Base-by-base conservation (phyloP, 176 grass and related monocot genomes). In the Sorghum bicolor region DNA sequence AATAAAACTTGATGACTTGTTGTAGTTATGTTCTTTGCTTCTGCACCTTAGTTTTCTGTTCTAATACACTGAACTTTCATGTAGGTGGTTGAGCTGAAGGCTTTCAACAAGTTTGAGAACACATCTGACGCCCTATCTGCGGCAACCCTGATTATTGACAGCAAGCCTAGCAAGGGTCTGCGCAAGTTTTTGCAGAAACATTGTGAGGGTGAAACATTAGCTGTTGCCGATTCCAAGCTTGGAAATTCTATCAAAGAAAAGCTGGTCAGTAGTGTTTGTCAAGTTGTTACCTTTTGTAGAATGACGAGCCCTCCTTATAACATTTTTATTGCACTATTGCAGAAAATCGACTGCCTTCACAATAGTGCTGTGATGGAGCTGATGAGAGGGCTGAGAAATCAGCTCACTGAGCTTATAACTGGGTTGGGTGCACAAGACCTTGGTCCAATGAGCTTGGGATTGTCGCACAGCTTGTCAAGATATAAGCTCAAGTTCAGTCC, bases 401-500 rank as follows among this genome's bases (percentile, higher is more conserved):
- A 97, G 82, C 64, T 97, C 8, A 94, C 92, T n/a, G 94, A 92
- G 32, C 94, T 97, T 32, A 97, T 97, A 69, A 85, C 94, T 69
- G 94, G 94, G 43, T 72, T 97, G 65, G 94, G 83, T 72, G 83
- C 68, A 67, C 94, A 97, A 82, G 94, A 94, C 75, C 83, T 97
- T 48, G 92, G 87, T 82, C 94, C 94, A 0, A 97, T 97, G 94
- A 97, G 94, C 61, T 75, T 97, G 17, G 94, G 94, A 26, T 86
- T 97, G 52, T 97, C 94, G 8, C 94, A 97, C 68, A 94, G 94
- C 66, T 89, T 97, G 70, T 97, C 92, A 75, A 94, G 94, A 77
- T 94, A 97, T 84, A 97, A 97, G 85, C 88, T 97, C 58, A 94
- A 97, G 83, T 97, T 97, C 86, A 97, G 94, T 72, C 92, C 94